Evolutionary conservation across 148 eudicot species (phyloP).

Genomic region (Silene conica): DNA sequence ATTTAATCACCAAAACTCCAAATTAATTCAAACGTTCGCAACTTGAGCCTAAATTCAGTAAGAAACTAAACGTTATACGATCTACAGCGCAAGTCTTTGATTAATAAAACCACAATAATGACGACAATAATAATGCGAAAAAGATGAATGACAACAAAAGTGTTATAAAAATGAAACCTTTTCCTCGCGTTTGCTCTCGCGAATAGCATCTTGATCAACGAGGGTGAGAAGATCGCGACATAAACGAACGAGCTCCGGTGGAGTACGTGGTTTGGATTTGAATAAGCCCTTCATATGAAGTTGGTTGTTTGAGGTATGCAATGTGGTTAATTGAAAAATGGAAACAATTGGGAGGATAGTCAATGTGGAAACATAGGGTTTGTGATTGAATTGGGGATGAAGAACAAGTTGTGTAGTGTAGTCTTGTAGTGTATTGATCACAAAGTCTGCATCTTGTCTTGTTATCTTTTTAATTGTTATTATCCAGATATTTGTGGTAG

Average conservation of each 20-base stretch:
- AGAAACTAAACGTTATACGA: not conserved
- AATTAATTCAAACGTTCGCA: not conserved
- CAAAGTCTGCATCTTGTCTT: not conserved
- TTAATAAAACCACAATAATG: no score
- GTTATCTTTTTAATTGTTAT: not conserved
- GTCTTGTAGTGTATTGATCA: not conserved
- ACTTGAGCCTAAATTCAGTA: not conserved
- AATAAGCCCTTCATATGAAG: conserved; percentile 65
- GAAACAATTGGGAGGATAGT: not conserved
- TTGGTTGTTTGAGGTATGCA: not conserved
- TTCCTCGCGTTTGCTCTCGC: conserved; percentile 79
- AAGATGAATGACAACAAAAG: not conserved
- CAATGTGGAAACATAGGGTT: not conserved
- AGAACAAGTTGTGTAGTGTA: not conserved
- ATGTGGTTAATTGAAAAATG: not conserved
- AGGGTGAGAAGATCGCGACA: conserved; percentile 68
- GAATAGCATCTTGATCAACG: conserved; percentile 36
- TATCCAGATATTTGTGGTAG: not conserved
- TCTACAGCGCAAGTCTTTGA: no score
- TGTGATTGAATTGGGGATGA: not conserved
- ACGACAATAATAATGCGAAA: not conserved
- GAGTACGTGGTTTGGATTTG: conserved; percentile 88
- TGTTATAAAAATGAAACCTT: conserved; percentile 39
- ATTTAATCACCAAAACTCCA: not conserved
- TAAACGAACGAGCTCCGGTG: conserved; percentile 70